Evolutionary conservation across 257 asterid genomes (phyloP).

Genomic region (Penstemon eatonii): DNA sequence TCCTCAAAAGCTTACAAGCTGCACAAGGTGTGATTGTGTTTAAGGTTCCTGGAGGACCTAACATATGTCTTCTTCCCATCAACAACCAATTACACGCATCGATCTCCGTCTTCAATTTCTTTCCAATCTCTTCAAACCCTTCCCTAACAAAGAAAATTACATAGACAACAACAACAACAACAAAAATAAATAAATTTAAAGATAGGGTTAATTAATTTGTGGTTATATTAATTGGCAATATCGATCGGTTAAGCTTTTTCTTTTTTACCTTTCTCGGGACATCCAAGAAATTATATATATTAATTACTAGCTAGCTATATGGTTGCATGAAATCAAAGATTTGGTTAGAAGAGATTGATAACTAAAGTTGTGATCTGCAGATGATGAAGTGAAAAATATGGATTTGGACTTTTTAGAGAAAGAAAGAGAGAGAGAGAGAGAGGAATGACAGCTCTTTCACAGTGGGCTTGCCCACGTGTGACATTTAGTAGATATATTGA

Average conservation of each 20-base stretch:
- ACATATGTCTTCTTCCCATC: conserved; percentile 63
- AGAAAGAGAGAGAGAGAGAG: conserved; percentile 30
- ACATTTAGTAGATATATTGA: conserved; percentile 49
- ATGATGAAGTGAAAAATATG: conserved; percentile 30
- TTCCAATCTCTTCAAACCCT: conserved; percentile 66
- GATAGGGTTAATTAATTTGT: too few species aligned
- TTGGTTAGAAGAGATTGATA: conserved; percentile 24
- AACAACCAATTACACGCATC: conserved; percentile 36
- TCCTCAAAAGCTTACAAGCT: conserved; percentile 81
- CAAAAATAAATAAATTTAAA: too few species aligned
- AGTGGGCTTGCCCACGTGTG: conserved; percentile 57
- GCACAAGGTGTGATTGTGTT: conserved; percentile 92
- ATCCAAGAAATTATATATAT: conserved; percentile 41
- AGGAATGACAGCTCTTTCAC: conserved; percentile 45
- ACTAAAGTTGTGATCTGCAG: conserved; percentile 19
- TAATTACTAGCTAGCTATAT: neutral
- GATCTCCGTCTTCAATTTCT: conserved; percentile 64
- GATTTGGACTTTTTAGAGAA: neutral
- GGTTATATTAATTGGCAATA: neutral
- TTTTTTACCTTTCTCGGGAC: conserved; percentile 72
- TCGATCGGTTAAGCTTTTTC: conserved; percentile 6
- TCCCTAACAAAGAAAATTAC: conserved; percentile 42
- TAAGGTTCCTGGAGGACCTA: conserved; percentile 61
- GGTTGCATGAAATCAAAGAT: neutral
- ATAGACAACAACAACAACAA: too few species aligned